Percentiles rank a stretch among this genome's conserved stretches.
These are phyloP conservation scores for Penicillium argentinense DNA, from an alignment of 495 filamentous ascomycete genomes.

Conservation along the genomic window DNA sequence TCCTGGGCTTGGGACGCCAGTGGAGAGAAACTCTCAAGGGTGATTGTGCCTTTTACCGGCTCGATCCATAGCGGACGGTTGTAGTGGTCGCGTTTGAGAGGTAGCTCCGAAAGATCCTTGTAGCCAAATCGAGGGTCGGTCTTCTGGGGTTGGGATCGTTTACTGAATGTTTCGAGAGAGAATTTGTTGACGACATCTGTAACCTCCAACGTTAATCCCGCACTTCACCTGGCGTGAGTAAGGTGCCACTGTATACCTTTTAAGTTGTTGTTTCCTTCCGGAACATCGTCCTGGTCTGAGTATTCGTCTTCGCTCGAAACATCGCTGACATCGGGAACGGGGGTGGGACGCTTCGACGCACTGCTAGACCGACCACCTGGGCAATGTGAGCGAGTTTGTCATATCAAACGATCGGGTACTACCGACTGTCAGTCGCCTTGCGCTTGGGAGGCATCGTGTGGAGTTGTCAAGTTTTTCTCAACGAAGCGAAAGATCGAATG, in stretches of 20 bases:
- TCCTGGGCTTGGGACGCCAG: constrained; percentile 83
- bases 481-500: neutral
- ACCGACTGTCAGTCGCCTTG: constrained; percentile 63
- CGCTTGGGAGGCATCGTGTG: constrained; percentile 71
- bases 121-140: constrained; percentile 59
- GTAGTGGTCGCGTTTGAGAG: constrained; percentile 83
- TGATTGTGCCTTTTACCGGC: constrained; percentile 76
- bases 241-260: constrained; percentile 54
- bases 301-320: constrained; percentile 71
- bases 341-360: constrained; percentile 65
- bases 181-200: constrained; percentile 67
- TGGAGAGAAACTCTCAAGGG: constrained; percentile 93
- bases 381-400: constrained; percentile 29
- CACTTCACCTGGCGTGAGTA: constrained; percentile 25
- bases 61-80: constrained; percentile 93
- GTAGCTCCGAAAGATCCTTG: constrained; percentile 77
- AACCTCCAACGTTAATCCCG: constrained; percentile 18
- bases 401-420: neutral
- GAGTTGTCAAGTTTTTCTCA: too few species aligned
- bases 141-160: constrained; percentile 33
- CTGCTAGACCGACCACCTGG: constrained; percentile 56
- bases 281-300: constrained; percentile 58
- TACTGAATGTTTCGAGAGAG: constrained; percentile 53
- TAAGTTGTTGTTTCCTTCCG: constrained; percentile 37
- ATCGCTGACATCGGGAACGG: constrained; percentile 63